A percentile compares a stretch with the other conserved stretches of the same genome.
Conservation (phyloP, 2,329 filamentous ascomycete species). For the Aureobasidium sp. region DNA sequence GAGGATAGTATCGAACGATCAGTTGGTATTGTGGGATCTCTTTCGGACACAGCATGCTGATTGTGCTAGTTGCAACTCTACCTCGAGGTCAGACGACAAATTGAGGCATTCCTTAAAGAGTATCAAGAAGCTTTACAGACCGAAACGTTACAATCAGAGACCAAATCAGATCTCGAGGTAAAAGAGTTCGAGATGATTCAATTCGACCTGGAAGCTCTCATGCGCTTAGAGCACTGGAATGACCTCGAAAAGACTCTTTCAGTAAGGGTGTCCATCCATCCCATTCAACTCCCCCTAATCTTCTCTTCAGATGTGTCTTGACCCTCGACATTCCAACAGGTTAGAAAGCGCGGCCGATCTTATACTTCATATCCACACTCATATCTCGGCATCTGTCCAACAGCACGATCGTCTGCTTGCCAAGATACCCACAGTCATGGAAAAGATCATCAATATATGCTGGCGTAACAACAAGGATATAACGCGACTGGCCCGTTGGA, state of each 20-base stretch:
- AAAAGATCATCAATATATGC: constrained; percentile 64
- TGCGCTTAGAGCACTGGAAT: constrained; percentile 61
- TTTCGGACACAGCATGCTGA: constrained; percentile 22
- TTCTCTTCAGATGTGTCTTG: constrained; percentile 1
- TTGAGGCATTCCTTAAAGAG: constrained; percentile 49
- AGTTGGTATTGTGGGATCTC: constrained; percentile 19
- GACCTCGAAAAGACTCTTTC: constrained; percentile 55
- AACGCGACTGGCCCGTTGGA: constrained; percentile 63
- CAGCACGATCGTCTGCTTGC: constrained; percentile 26
- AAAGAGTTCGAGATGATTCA: constrained; percentile 63
- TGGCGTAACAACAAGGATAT: constrained; percentile 49
- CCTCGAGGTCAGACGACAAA: constrained; percentile 52
- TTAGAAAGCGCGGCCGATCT: constrained; percentile 43
- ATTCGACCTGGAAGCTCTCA: constrained; percentile 72
- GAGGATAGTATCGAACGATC: constrained; percentile 35
- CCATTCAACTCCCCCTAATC: neutral
- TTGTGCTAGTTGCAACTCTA: constrained; percentile 56
- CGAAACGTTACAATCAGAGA: constrained; percentile 29
- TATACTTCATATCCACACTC: constrained; percentile 37
- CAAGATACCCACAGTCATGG: constrained; percentile 37
- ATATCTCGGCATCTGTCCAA: constrained; percentile 24
- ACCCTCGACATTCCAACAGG: constrained; percentile 26
- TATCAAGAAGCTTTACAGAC: constrained; percentile 36
- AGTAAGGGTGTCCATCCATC: constrained; percentile 24
- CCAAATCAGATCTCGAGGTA: constrained; percentile 41